Conservation (phyloP, 108 stramenopile species). For the Discostella pseudostelligera region DNA sequence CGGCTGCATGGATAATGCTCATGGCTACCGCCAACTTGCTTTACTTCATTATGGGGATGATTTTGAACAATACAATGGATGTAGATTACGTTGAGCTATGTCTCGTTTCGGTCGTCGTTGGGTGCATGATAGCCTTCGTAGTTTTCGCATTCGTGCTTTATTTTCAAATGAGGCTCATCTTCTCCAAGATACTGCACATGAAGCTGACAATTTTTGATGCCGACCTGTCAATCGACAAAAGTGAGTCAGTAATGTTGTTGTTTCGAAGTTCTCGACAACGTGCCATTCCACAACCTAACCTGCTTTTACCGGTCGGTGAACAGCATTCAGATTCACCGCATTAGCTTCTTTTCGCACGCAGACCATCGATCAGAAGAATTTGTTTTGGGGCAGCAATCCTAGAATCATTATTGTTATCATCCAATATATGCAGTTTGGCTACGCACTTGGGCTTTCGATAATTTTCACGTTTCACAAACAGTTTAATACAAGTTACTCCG, state of each 20-base stretch:
- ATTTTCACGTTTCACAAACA: conserved; percentile 60
- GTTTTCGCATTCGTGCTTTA: conserved; percentile 23
- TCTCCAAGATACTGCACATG: conserved; percentile 43
- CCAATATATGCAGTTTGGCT: conserved; percentile 86
- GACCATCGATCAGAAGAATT: conserved; percentile 47
- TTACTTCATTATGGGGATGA: conserved; percentile 66
- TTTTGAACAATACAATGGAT: conserved; percentile 38
- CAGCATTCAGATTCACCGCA: conserved; percentile 20
- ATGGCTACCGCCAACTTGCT: conserved; percentile 59
- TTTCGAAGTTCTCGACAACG: not conserved
- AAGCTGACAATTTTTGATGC: conserved; percentile 11
- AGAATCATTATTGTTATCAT: conserved; percentile 60
- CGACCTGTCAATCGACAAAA: not conserved
- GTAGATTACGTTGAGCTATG: conserved; percentile 21
- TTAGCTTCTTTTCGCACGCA: conserved; percentile 14
- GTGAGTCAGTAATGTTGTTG: not conserved
- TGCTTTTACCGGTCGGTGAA: not conserved
- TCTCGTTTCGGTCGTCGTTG: conserved; percentile 45
- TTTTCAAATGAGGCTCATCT: conserved; percentile 45
- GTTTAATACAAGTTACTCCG: not conserved
- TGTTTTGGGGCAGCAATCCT: conserved; percentile 83
- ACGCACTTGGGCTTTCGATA: conserved; percentile 73
- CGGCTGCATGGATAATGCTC: conserved; percentile 74
- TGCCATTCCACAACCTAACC: not conserved
- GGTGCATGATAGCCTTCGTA: conserved; percentile 25